Conservation (phyloP, 2,329 filamentous ascomycete species). For the Alternaria arborescens region DNA sequence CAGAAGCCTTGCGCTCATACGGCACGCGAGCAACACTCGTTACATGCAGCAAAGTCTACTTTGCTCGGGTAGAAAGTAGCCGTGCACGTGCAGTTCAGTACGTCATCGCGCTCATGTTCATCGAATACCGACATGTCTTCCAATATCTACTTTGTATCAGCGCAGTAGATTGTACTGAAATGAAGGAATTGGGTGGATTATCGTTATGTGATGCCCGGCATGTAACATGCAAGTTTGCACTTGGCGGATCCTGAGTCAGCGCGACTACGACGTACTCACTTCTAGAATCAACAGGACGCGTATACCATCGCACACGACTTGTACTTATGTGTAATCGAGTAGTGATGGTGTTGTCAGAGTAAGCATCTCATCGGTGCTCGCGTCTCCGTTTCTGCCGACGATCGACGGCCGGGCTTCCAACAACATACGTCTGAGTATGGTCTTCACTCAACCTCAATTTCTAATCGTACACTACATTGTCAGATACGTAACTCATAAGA, state of each 20-base stretch:
- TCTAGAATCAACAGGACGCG: not conserved
- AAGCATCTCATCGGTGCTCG: conserved; percentile 12
- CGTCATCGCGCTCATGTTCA: not conserved
- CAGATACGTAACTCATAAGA: not conserved
- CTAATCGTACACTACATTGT: not conserved
- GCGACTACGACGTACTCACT: not conserved
- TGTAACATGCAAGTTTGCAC: not conserved
- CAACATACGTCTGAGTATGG: not conserved
- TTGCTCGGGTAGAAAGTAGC: not conserved
- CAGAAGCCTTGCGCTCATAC: not conserved
- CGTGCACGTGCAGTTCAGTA: not conserved
- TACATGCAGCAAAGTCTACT: not conserved
- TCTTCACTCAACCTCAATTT: not conserved
- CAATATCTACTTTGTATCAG: not conserved
- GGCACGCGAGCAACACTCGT: not conserved
- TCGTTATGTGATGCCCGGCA: not conserved
- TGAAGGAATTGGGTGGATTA: not conserved
- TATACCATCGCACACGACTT: not conserved
- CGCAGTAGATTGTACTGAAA: not conserved
- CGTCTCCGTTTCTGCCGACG: conserved; percentile 10
- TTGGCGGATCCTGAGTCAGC: not conserved
- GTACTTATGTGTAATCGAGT: not conserved
- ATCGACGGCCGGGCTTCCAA: conserved; percentile 13
- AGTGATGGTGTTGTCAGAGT: conserved; percentile 4
- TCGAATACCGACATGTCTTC: not conserved